Evolutionary conservation across 495 filamentous ascomycete species (phyloP).

Genomic region (Xylaria acuta): DNA sequence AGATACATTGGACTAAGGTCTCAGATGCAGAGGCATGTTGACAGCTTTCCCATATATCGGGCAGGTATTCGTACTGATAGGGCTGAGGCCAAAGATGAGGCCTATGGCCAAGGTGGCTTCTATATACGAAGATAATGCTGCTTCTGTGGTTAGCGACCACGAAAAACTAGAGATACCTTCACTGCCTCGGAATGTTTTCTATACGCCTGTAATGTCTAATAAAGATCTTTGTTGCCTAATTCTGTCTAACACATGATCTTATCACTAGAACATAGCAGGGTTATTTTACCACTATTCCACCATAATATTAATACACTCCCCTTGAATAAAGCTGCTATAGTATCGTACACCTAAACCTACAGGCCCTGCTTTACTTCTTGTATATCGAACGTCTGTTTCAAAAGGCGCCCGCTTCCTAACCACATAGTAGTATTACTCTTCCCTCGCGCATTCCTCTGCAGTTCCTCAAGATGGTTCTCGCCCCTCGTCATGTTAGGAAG

Average conservation of each 20-base stretch:
- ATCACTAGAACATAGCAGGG: background rate
- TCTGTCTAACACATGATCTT: background rate
- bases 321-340: background rate
- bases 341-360: background rate
- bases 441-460: too few species aligned
- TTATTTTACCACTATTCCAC: background rate
- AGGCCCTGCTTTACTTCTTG: too few species aligned
- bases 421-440: too few species aligned
- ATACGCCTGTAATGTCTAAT: background rate
- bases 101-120: conserved; percentile 48
- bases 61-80: conserved; percentile 60
- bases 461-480: background rate
- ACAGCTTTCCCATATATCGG: conserved; percentile 60
- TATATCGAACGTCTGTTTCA: too few species aligned
- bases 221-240: background rate
- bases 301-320: background rate
- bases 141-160: too few species aligned
- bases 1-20: conserved; percentile 48
- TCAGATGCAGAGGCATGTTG: conserved; percentile 56
- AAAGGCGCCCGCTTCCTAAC: too few species aligned
- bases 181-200: background rate
- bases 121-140: conserved; percentile 47
- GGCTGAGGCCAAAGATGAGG: conserved; percentile 56
- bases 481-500: background rate
- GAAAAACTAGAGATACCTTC: background rate